Conservation (phyloP, 208 protist species). For the Leishmania aethiopica region DNA sequence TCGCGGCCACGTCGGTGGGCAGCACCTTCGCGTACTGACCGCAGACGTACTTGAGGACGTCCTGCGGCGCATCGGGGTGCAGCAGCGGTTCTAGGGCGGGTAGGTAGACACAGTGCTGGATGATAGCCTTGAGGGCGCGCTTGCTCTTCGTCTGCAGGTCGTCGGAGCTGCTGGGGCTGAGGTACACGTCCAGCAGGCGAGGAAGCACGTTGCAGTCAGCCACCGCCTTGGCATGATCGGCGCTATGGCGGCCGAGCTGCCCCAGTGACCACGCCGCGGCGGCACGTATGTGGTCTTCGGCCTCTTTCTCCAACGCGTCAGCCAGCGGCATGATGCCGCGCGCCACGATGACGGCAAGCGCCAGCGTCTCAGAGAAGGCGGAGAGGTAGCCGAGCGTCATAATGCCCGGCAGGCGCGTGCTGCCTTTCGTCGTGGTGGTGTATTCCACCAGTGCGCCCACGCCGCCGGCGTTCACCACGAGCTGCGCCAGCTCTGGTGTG, state of each 20-base stretch:
- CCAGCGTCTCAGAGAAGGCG: constrained; percentile 97
- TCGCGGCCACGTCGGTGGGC: constrained; percentile 96
- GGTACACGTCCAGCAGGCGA: constrained; percentile 92
- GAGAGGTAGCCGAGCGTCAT: constrained; percentile 99
- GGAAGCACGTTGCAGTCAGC: constrained; percentile 96
- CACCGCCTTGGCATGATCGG: constrained; percentile 97
- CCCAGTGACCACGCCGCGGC: constrained; percentile 94
- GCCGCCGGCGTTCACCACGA: constrained; percentile 98
- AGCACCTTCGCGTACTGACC: constrained; percentile 98
- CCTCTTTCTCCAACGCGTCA: constrained; percentile 91
- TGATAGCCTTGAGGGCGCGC: constrained; percentile 96
- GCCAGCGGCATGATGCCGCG: constrained; percentile 94
- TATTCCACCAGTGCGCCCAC: constrained; percentile 98
- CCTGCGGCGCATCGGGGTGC: constrained; percentile 92
- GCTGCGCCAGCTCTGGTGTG: constrained; percentile 96
- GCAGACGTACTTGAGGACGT: constrained; percentile 97
- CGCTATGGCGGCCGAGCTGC: constrained; percentile 97
- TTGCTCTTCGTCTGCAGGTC: constrained; percentile 97
- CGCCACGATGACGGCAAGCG: constrained; percentile 95
- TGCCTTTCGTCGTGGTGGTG: constrained; percentile 92
- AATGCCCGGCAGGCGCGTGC: constrained; percentile 95
- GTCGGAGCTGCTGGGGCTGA: constrained; percentile 89
- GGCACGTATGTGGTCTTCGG: constrained; percentile 96
- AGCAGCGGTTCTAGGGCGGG: constrained; percentile 97
- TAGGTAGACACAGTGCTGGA: constrained; percentile 96